Conservation (phyloP, 139 green algal genomes). For the Diplosphaera chodatii region DNA sequence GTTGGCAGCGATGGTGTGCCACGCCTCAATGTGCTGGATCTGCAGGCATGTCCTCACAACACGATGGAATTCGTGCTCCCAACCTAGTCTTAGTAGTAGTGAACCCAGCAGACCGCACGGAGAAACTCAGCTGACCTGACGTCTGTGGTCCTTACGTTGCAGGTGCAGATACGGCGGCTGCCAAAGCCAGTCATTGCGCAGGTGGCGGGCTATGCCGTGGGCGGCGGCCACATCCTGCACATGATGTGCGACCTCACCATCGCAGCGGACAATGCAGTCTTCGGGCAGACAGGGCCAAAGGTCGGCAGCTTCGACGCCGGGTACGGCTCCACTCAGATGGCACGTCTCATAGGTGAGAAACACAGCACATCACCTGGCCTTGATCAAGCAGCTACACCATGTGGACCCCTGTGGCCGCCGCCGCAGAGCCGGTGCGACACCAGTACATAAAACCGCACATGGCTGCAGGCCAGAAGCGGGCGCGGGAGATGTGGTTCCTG, state of each 20-base stretch:
- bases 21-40: conserved; percentile 93
- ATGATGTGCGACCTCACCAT: conserved; percentile 99
- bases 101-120: too few relatives aligned
- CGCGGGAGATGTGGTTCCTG: conserved; percentile 98
- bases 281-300: conserved; percentile 97
- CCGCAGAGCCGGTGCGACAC: too few relatives aligned
- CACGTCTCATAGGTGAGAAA: conserved; percentile 61
- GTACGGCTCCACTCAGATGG: conserved; percentile 93
- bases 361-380: too few relatives aligned
- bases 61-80: too few relatives aligned
- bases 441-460: too few relatives aligned
- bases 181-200: conserved; percentile 91
- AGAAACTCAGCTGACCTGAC: too few relatives aligned
- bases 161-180: conserved; percentile 86
- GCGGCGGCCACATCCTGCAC: conserved; percentile 95
- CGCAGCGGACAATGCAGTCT: conserved; percentile 95
- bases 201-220: conserved; percentile 96
- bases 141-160: too few relatives aligned
- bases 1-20: conserved; percentile 80
- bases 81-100: too few relatives aligned
- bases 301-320: conserved; percentile 96
- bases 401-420: too few relatives aligned
- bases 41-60: conserved; percentile 80
- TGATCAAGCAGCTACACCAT: too few relatives aligned
- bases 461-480: conserved; percentile 85